A percentile compares a stretch with the other conserved stretches of the same genome.
phyloP scores from a whole-genome alignment of 805 yeast species.

The Wickerhamiella lipophila region DNA sequence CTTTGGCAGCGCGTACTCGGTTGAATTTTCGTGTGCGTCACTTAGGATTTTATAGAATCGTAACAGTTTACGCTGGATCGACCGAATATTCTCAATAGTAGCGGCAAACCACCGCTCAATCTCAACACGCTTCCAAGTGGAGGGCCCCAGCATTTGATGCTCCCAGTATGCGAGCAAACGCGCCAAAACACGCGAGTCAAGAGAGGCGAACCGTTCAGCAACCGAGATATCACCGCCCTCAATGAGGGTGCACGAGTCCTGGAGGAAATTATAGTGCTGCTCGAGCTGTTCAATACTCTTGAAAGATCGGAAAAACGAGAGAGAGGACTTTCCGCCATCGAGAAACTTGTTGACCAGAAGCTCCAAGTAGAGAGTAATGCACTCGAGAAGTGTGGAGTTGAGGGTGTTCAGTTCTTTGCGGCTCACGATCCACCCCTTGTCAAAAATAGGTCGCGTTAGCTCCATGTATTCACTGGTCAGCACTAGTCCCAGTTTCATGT shows the following conservation, averaged over 20 bases:
- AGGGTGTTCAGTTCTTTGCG: conserved; percentile 49
- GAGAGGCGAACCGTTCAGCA: conserved; percentile 58
- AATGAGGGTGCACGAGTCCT: conserved; percentile 60
- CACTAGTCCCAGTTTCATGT: conserved; percentile 61
- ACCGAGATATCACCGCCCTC: conserved; percentile 72
- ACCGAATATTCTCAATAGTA: conserved; percentile 32
- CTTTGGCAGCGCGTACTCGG: conserved; percentile 31
- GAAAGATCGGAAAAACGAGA: conserved; percentile 56
- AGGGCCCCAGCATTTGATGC: conserved; percentile 58
- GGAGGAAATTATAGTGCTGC: conserved; percentile 65
- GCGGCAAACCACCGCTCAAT: conserved; percentile 39
- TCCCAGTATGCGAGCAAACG: conserved; percentile 59
- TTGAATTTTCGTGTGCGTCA: conserved; percentile 59
- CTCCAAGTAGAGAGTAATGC: conserved; percentile 58
- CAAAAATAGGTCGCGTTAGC: conserved; percentile 38
- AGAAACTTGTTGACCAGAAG: conserved; percentile 64
- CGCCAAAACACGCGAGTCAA: conserved; percentile 55
- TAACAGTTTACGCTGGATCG: conserved; percentile 63
- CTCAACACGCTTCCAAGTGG: conserved; percentile 30
- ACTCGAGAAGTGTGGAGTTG: conserved; percentile 57
- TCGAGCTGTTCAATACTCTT: conserved; percentile 87
- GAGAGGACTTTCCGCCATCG: conserved; percentile 50
- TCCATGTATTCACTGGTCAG: conserved; percentile 55
- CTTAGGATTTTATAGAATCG: conserved; percentile 61
- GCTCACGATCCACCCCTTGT: conserved; percentile 58